phyloP scores from a whole-genome alignment of 805 yeast genomes.

The Kluyveromyces starmeri region DNA sequence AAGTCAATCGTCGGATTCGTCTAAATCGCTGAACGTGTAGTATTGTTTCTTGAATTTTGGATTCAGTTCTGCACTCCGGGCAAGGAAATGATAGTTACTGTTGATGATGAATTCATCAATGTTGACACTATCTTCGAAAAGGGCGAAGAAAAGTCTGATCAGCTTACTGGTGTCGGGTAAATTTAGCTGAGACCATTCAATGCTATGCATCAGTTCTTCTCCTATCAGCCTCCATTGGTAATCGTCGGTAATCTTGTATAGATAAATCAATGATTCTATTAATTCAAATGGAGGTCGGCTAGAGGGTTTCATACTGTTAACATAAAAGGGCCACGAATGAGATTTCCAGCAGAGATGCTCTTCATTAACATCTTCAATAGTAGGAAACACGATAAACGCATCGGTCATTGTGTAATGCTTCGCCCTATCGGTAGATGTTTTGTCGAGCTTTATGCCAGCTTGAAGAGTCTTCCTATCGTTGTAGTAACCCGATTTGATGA shows the following conservation, averaged over 20 bases:
- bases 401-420: conserved; percentile 2
- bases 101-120: conserved; percentile 3
- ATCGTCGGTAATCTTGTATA: conserved; percentile 56
- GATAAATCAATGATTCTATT: conserved; percentile 49
- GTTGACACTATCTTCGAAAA: conserved; percentile 1
- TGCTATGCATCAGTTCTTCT: conserved; percentile 1
- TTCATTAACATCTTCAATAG: conserved; percentile 10
- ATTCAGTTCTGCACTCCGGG: not conserved
- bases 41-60: not conserved
- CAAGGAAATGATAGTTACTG: conserved; percentile 1
- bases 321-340: conserved; percentile 27
- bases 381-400: not conserved
- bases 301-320: conserved; percentile 28
- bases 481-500: conserved; percentile 17
- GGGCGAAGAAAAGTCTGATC: conserved; percentile 1
- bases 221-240: conserved; percentile 36
- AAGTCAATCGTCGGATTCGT: not conserved
- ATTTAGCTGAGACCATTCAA: not conserved
- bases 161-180: conserved; percentile 1
- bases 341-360: conserved; percentile 13
- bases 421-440: conserved; percentile 3
- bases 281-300: conserved; percentile 52
- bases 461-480: conserved; percentile 4
- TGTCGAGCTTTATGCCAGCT: conserved; percentile 5
- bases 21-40: not conserved